Base-by-base conservation (phyloP, 2,329 filamentous ascomycete genomes). In the Nectriaceae sp. region DNA sequence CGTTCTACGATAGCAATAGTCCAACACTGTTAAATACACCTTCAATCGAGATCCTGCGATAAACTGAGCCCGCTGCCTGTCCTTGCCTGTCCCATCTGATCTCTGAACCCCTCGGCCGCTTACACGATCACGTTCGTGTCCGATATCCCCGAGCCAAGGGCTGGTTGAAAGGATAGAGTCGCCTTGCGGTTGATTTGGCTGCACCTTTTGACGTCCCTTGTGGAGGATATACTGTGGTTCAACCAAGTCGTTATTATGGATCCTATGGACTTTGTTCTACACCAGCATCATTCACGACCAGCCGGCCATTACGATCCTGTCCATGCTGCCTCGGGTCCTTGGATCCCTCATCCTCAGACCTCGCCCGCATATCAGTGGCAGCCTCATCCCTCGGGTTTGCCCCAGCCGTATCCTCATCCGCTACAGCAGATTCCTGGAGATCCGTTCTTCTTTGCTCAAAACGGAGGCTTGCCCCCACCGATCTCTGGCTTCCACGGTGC, bases 1-100 rank as follows among this genome's bases (percentile, higher is more conserved):
- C 60, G 57, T 61, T 50, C 51, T 55, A 52, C 57, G 56, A 62
- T 62, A 62, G 56, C 62, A 48, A 50, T 62, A 62, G 57, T 62
- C 54, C 56, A 62, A 38, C 59, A 55, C 49, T 51, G 44, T 51
- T 62, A 41, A 33, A 29, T 26, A 44, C 24, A 6, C 24, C 24
- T 6, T 29, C 24, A 29, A 29, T 29, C 6, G 6, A 29, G 13
- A 29, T 29, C 24, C 24, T n/a, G 24, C 24, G 24, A 29, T 29
- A 38, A 16, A 11, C 36, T 38, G 15, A 13, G 36, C 36, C 36
- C 36, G 10, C 16, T 38, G 4, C 3, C 18, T 18, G n/a, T 11
- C 36, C 16, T 38, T 19, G 16, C 36, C 36, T 18, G 11, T 38
- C 5, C 15, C 36, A 13, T 20, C 16, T 6, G 36, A 35, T 11